These are phyloP conservation scores for Diaporthe vexans DNA, from an alignment of 2,329 filamentous ascomycete species.

Conservation along the genomic window DNA sequence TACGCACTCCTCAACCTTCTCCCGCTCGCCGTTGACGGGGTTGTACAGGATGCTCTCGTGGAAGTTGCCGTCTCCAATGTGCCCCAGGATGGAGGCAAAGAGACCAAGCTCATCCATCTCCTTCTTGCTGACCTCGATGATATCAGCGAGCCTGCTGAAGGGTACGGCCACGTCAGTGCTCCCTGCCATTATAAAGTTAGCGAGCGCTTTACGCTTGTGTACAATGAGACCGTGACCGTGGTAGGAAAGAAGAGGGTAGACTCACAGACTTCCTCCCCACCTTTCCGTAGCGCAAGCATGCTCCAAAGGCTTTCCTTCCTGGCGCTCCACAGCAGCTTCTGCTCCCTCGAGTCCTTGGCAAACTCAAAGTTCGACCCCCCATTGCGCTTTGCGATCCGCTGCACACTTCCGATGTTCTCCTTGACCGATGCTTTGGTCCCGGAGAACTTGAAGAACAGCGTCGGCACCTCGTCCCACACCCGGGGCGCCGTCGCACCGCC, in stretches of 20 bases:
- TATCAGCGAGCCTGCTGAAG: conserved; percentile 80
- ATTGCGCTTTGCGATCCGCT: conserved; percentile 75
- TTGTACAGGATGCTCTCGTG: conserved; percentile 94
- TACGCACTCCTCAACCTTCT: conserved; percentile 84
- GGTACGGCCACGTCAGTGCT: conserved; percentile 89
- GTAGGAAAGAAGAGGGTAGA: conserved; percentile 56
- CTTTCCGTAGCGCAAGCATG: conserved; percentile 78
- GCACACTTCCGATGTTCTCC: conserved; percentile 81
- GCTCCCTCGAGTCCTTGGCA: conserved; percentile 78
- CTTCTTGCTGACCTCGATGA: conserved; percentile 87
- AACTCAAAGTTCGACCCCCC: conserved; percentile 81
- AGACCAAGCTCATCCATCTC: conserved; percentile 89
- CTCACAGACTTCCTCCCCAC: conserved; percentile 78
- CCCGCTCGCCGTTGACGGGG: conserved; percentile 73
- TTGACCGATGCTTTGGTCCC: conserved; percentile 83
- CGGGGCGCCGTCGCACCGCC: conserved; percentile 77
- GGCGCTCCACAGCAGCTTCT: conserved; percentile 83
- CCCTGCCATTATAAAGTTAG: conserved; percentile 59
- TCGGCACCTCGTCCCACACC: conserved; percentile 82
- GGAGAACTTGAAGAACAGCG: conserved; percentile 88
- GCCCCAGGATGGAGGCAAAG: conserved; percentile 89
- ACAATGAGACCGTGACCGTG: conserved; percentile 56
- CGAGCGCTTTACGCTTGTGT: not conserved
- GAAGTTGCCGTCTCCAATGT: conserved; percentile 95
- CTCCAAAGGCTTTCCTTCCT: conserved; percentile 89